These are phyloP conservation scores for Rhynchosporium agropyri DNA, from an alignment of 2,329 filamentous ascomycete genomes.

Conservation along the genomic window DNA sequence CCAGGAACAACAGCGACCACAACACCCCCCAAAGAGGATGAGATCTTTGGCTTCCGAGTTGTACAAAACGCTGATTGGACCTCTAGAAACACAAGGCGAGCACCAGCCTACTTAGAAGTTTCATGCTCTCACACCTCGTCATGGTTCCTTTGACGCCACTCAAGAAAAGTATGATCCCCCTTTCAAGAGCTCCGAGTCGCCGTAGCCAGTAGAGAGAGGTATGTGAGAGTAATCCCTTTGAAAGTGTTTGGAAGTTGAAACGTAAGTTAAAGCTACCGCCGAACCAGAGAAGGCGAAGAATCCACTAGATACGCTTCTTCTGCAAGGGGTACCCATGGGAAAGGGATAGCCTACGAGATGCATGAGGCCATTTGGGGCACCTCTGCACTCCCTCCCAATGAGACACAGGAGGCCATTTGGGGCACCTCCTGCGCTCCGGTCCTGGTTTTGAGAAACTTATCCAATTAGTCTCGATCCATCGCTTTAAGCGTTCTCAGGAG, in stretches of 20 bases:
- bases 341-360: not conserved
- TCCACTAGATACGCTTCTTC: slow-evolving; percentile 1
- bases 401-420: slow-evolving; percentile 12
- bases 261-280: not conserved
- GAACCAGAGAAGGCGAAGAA: slow-evolving; percentile 2
- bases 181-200: not conserved
- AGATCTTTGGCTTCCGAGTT: slow-evolving; percentile 4
- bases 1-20: not conserved
- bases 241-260: slow-evolving; percentile 6
- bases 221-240: not conserved
- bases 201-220: not conserved
- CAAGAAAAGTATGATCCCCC: not conserved
- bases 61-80: slow-evolving; percentile 1
- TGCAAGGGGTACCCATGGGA: not conserved
- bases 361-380: not conserved
- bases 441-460: not conserved
- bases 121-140: not conserved
- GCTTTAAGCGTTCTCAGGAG: too few species aligned
- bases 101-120: slow-evolving; percentile 4
- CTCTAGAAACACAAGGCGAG: slow-evolving; percentile 11
- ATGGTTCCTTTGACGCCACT: too few species aligned
- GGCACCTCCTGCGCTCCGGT: slow-evolving; percentile 9
- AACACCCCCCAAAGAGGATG: slow-evolving; percentile 4
- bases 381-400: not conserved
- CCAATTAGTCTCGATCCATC: not conserved